Base-by-base conservation (phyloP, 139 green algal species). In the Chlorella ohadii region DNA sequence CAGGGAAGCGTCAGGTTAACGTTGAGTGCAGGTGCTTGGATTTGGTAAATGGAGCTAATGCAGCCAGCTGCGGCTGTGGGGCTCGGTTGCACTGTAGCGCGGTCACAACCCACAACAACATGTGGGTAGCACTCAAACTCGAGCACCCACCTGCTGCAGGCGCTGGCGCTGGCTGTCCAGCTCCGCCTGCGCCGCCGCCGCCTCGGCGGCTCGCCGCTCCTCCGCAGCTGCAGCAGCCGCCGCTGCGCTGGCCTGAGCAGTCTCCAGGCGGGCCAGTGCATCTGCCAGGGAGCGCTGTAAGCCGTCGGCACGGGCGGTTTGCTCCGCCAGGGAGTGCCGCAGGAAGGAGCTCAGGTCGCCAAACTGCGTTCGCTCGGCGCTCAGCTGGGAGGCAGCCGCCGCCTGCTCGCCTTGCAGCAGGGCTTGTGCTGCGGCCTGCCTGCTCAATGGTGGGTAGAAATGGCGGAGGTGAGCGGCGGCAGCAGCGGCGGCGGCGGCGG, bases 321-420 rank as follows among this genome's bases (percentile, higher is more conserved):
- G 79, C 0, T 81, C 89, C 22, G 93, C 93, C 36, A 97, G 82
- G 81, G 95, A 91, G 61, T 90, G 93, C 2, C 88, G 94, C 13
- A 97, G 89, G 78, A 95, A 96, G 74, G 95, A 90, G 72, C 94
- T 95, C 83, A 96, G 96, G 82, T 96, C 92, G 27, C 84, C 77
- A n/a, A 96, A 86, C 76, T 95, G 94, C 15, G 89, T 78, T 76
- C 92, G 92, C 79, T 96, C 90, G n/a, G 88, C 91, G 23, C 92
- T 89, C 57, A 98, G 82, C 75, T 96, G 92, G 28, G 94, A 87
- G 2, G 66, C 77, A 13, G 97, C 83, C 70, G 88, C 86, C 9
- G 91, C 63, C 72, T 94, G 94, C 34, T 97, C 90, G 0, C 91
- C 83, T 38, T 90, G 72, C n/a, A 97, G 90, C 63, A 82, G 77